phyloP scores from a whole-genome alignment of 306 rosid genomes.

The Senna tora region DNA sequence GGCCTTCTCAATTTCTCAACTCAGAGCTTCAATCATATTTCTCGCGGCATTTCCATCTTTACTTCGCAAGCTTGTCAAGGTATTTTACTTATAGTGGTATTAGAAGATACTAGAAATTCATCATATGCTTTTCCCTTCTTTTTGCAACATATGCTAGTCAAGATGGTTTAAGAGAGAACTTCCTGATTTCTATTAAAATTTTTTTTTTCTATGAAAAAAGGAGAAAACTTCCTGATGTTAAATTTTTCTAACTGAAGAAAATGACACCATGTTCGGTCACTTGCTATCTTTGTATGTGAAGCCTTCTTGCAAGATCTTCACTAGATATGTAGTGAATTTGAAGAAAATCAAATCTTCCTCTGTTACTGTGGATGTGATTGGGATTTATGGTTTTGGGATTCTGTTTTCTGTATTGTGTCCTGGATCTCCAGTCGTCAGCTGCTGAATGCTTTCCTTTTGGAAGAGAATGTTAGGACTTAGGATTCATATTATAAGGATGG shows the following conservation, averaged over 20 bases:
- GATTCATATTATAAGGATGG: too few species aligned
- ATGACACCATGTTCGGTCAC: too few species aligned
- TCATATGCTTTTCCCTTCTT: slow-evolving; percentile 3
- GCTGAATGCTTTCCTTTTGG: too few species aligned
- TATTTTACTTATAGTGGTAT: slow-evolving; percentile 37
- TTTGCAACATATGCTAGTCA: not conserved
- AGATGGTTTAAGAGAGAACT: slow-evolving; percentile 22
- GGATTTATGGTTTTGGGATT: not conserved
- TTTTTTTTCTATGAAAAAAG: too few species aligned
- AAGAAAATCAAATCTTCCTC: slow-evolving; percentile 1
- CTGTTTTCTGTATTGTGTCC: too few species aligned
- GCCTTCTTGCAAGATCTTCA: slow-evolving; percentile 1
- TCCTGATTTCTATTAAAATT: too few species aligned
- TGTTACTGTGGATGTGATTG: not conserved
- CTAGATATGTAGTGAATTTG: slow-evolving; percentile 5
- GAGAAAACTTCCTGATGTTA: slow-evolving; percentile 26
- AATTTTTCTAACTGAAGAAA: not conserved
- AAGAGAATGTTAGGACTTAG: too few species aligned
- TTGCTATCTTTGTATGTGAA: too few species aligned
- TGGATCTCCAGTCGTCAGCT: too few species aligned
- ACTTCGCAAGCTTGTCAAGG: slow-evolving; percentile 70
- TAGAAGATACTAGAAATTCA: slow-evolving; percentile 31
- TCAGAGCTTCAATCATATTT: slow-evolving; percentile 67
- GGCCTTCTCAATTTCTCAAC: slow-evolving; percentile 61
- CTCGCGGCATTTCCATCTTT: slow-evolving; percentile 72